Conservation (phyloP, 2,329 filamentous ascomycete genomes). For the Ophiostoma ulmi region DNA sequence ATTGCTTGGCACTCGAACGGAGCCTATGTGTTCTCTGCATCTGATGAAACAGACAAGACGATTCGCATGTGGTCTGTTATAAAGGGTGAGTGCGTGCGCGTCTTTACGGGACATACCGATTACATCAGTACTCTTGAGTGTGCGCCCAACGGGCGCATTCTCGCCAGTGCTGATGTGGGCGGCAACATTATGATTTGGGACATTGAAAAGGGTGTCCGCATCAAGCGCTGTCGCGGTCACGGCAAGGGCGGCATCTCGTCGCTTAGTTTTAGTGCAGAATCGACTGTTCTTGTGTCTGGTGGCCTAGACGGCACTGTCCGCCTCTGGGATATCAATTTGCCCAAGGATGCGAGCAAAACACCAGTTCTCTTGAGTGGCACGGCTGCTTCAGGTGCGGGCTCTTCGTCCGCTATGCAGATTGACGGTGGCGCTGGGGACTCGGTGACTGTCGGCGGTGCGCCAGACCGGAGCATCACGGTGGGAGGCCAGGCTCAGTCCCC, state of each 20-base stretch:
- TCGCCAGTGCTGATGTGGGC: constrained; percentile 84
- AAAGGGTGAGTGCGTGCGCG: constrained; percentile 78
- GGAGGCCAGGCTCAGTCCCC: constrained; percentile 47
- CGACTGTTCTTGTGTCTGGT: constrained; percentile 80
- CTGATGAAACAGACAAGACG: constrained; percentile 77
- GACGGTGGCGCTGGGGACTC: constrained; percentile 37
- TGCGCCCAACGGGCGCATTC: constrained; percentile 77
- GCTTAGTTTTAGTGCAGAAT: constrained; percentile 88
- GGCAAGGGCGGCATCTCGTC: constrained; percentile 92
- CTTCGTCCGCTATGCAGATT: constrained; percentile 27
- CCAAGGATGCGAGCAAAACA: constrained; percentile 59
- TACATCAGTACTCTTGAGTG: constrained; percentile 82
- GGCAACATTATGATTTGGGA: constrained; percentile 96
- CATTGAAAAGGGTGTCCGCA: constrained; percentile 72
- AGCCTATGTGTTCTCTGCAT: constrained; percentile 87
- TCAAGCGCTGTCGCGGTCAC: constrained; percentile 92
- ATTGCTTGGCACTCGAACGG: constrained; percentile 95
- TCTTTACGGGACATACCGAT: constrained; percentile 87
- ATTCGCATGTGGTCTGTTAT: constrained; percentile 97
- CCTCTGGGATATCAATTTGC: constrained; percentile 82
- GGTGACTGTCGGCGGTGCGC: constrained; percentile 38
- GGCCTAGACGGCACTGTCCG: constrained; percentile 90
- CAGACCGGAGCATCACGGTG: constrained; percentile 38
- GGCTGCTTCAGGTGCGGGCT: not conserved
- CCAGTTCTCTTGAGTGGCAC: constrained; percentile 17